Conservation (phyloP, 164 flowering plant species). For the Nymphaea thermarum region DNA sequence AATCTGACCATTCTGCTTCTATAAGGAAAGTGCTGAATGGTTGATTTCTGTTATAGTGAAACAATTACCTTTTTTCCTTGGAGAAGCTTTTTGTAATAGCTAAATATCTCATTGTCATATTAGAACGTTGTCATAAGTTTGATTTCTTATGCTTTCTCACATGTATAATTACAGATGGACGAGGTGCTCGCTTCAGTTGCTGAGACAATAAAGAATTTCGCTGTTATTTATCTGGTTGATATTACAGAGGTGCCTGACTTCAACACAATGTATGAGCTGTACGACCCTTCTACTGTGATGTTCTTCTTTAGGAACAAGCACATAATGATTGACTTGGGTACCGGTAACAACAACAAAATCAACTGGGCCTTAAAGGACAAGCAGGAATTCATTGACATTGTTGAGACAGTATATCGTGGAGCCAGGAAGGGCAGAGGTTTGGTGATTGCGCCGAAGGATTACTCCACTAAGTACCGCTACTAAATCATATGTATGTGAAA, state of each 20-base stretch:
- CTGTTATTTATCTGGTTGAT: constrained; percentile 85
- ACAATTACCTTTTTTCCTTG: no score
- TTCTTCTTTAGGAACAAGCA: constrained; percentile 98
- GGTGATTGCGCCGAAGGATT: constrained; percentile 93
- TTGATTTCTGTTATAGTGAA: no score
- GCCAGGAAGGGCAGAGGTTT: constrained; percentile 94
- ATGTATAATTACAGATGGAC: constrained; percentile 52
- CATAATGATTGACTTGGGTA: constrained; percentile 92
- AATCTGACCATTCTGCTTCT: no score
- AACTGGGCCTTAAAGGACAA: constrained; percentile 97
- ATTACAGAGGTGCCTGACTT: constrained; percentile 92
- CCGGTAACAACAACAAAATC: constrained; percentile 96
- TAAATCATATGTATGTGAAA: constrained; percentile 9
- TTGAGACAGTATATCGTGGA: constrained; percentile 90
- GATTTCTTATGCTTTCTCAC: neutral
- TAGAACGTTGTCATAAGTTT: no score
- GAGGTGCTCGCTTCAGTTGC: constrained; percentile 93
- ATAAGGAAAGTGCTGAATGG: no score
- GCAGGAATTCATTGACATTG: constrained; percentile 90
- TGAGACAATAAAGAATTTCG: constrained; percentile 85
- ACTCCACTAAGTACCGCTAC: constrained; percentile 93
- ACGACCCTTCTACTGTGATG: constrained; percentile 89
- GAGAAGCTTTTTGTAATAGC: no score
- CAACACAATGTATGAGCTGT: constrained; percentile 92
- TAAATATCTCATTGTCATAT: no score